Evolutionary conservation across 108 stramenopile species (phyloP), one percentile per base, ranked within the genome.

Genomic region (Skeletonema grethae): DNA sequence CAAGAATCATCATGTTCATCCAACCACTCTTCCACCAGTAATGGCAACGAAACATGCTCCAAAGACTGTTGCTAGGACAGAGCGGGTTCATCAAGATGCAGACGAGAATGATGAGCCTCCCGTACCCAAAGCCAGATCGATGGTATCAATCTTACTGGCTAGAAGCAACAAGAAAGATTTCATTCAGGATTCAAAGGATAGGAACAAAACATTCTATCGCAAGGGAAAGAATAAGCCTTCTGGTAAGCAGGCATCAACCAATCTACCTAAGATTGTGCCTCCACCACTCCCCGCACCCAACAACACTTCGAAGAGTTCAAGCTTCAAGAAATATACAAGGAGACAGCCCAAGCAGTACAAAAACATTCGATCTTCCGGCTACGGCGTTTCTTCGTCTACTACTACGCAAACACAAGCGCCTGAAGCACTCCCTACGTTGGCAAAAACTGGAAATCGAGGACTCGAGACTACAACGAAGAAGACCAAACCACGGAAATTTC

Each of bases 71-170:
- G 55, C 25, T 10, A 7, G 31, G 28, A 36, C 24, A 28, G 46
- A 48, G 18, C 16, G 5, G 0, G 3, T 28, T 32, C 22, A 28
- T 10, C 38, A 22, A 16, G 69, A 38, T 38, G 36, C 35, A 28
- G 45, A 71, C 30, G 30, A 60, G 48, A 35, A 43, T 57, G 43
- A 53, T 0, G 50, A 24, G 7, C 7, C 50, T 22, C 0, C 50
- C 5, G 50, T 32, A 45, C 43, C 61, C 15, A 80, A 72, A 31
- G 55, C 70, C 6, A 72, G 72, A 73, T 80, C 79, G 2, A 80
- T 80, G 79, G 79, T 73, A 38, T 80, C 79, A 39, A 73, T 80
- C 18, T 55, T 80, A 34, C 58, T 80, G 2, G 68, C 67, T 6
- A 61, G 72, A 63, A 73, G 48, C 22, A 67, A 74, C 30, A 69